Percentiles rank a stretch among this genome's conserved stretches.
These are phyloP conservation scores for Plantago ovata DNA, from an alignment of 257 asterid genomes.

Conservation along the genomic window DNA sequence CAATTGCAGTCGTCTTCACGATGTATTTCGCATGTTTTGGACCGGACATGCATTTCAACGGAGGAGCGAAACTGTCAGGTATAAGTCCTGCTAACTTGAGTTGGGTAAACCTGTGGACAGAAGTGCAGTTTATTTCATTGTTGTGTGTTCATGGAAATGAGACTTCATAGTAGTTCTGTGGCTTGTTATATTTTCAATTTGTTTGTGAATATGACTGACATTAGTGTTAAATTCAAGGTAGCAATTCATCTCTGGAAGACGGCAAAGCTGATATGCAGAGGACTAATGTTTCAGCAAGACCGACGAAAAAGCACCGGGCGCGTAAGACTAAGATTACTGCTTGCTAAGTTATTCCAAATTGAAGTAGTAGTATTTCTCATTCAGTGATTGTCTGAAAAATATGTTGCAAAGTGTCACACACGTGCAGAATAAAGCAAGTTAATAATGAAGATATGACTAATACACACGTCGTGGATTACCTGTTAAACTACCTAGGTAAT, in stretches of 20 bases:
- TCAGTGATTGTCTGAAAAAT: slow-evolving; percentile 4
- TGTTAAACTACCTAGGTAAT: background rate
- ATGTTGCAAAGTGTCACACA: background rate
- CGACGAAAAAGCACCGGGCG: slow-evolving; percentile 46
- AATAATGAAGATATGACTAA: slow-evolving; percentile 5
- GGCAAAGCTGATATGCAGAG: slow-evolving; percentile 22
- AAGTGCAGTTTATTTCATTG: slow-evolving; percentile 34
- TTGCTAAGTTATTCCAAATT: slow-evolving; percentile 13
- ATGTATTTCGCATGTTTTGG: slow-evolving; percentile 57
- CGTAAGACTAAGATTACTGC: slow-evolving; percentile 43
- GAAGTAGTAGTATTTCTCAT: slow-evolving; percentile 9
- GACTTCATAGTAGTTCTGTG: background rate
- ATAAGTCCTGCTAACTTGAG: too few species aligned
- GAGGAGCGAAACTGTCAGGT: too few species aligned
- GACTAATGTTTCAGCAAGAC: slow-evolving; percentile 30
- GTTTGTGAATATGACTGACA: slow-evolving; percentile 8
- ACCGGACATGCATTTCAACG: slow-evolving; percentile 37
- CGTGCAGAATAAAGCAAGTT: background rate
- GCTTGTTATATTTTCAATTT: background rate
- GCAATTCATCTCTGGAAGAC: slow-evolving; percentile 29
- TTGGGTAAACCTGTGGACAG: slow-evolving; percentile 17
- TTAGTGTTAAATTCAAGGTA: slow-evolving; percentile 35
- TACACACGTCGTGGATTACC: background rate
- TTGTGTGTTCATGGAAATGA: background rate
- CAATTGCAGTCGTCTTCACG: slow-evolving; percentile 49